These are phyloP conservation scores for Mucor ambiguus DNA, from an alignment of 371 early-diverging fungal genomes.

Conservation along the genomic window DNA sequence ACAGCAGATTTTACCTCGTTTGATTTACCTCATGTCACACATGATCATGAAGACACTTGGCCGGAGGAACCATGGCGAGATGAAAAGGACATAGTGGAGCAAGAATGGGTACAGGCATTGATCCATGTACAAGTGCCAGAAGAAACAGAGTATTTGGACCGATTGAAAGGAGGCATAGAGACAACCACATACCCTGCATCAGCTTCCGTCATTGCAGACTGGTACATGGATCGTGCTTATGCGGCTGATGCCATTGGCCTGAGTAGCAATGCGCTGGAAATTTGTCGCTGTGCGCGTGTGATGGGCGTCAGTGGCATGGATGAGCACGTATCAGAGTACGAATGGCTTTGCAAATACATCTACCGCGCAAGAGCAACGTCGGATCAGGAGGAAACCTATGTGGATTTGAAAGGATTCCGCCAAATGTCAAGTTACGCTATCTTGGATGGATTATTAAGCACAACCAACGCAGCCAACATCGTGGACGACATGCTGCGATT, in stretches of 20 bases:
- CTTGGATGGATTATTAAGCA: constrained; percentile 49
- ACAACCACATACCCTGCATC: constrained; percentile 51
- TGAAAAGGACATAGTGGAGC: constrained; percentile 31
- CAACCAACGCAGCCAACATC: constrained; percentile 45
- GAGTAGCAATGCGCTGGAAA: constrained; percentile 55
- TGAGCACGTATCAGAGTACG: constrained; percentile 48
- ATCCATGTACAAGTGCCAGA: constrained; percentile 24
- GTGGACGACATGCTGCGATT: constrained; percentile 53
- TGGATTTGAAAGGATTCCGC: constrained; percentile 43
- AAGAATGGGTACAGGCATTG: constrained; percentile 15
- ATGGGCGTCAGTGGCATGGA: constrained; percentile 57
- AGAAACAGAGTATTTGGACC: constrained; percentile 14
- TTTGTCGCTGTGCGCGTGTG: constrained; percentile 56
- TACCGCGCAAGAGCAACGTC: constrained; percentile 39
- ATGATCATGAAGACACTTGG: constrained; percentile 40
- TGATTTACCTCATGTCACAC: constrained; percentile 43
- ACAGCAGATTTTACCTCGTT: constrained; percentile 55
- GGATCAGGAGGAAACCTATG: constrained; percentile 22
- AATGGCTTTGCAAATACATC: constrained; percentile 62
- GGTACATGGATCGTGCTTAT: constrained; percentile 62
- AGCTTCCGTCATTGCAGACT: constrained; percentile 48
- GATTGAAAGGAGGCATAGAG: constrained; percentile 33
- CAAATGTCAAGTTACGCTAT: constrained; percentile 54
- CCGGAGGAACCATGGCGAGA: constrained; percentile 43
- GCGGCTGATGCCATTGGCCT: constrained; percentile 62